These are phyloP conservation scores for Perkinsus chesapeaki DNA, from an alignment of 169 alveolate genomes.

Conservation along the genomic window DNA sequence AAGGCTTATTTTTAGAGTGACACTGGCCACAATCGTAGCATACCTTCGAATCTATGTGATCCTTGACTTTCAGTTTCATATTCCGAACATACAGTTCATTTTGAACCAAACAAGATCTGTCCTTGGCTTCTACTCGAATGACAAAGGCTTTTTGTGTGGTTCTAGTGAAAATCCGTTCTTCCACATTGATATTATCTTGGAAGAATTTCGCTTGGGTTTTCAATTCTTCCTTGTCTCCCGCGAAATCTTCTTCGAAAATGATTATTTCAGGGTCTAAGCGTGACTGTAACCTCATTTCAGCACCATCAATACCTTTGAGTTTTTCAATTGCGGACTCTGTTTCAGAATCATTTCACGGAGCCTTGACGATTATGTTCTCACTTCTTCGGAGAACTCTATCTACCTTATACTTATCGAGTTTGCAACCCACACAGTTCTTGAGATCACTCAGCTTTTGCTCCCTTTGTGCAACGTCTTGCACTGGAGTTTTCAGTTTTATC, in stretches of 20 bases:
- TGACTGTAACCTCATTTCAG: not conserved
- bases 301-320: not conserved
- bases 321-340: not conserved
- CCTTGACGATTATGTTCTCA: not conserved
- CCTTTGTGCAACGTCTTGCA: not conserved
- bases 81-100: not conserved
- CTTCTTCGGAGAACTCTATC: not conserved
- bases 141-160: not conserved
- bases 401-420: not conserved
- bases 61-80: not conserved
- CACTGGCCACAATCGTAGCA: not conserved
- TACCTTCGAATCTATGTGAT: not conserved
- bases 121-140: not conserved
- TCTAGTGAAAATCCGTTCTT: not conserved
- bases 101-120: not conserved
- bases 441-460: not conserved
- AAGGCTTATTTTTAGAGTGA: not conserved
- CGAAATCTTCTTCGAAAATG: not conserved
- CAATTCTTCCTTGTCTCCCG: not conserved
- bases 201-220: not conserved
- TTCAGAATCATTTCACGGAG: not conserved
- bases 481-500: not conserved
- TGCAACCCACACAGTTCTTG: not conserved
- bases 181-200: not conserved
- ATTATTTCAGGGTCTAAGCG: not conserved